phyloP scores from a whole-genome alignment of 495 filamentous ascomycete species.

The Achaetomiella virescens region DNA sequence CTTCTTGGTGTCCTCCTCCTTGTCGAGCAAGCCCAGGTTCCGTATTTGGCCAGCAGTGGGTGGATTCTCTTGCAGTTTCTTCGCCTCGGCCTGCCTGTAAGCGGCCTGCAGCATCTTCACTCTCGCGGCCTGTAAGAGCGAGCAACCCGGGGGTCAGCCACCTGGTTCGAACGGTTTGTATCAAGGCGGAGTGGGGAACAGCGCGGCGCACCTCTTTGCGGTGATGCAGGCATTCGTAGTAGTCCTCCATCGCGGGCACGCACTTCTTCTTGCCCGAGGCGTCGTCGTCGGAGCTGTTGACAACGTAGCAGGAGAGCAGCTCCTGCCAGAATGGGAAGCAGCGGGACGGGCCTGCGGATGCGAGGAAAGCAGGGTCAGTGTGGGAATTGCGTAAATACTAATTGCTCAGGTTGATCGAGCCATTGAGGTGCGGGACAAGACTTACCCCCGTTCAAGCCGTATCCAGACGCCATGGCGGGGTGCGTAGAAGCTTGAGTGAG shows the following conservation, averaged over 20 bases:
- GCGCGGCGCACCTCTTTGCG: conserved; percentile 74
- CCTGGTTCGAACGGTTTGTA: background rate
- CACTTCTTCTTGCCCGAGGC: conserved; percentile 84
- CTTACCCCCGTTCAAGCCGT: conserved; percentile 73
- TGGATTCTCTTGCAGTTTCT: conserved; percentile 68
- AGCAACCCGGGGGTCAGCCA: conserved; percentile 3
- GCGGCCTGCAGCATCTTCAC: conserved; percentile 73
- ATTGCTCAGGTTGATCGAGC: conserved; percentile 8
- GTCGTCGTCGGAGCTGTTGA: conserved; percentile 69
- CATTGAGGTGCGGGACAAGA: conserved; percentile 10
- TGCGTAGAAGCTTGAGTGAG: conserved; percentile 16
- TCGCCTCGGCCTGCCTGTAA: conserved; percentile 74
- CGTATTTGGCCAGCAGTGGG: conserved; percentile 69
- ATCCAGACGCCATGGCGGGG: conserved; percentile 72
- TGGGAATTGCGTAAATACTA: background rate
- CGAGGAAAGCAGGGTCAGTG: background rate
- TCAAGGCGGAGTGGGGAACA: background rate
- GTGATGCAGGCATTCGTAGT: conserved; percentile 98
- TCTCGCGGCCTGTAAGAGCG: conserved; percentile 60
- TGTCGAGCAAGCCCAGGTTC: conserved; percentile 73
- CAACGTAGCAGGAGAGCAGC: conserved; percentile 80
- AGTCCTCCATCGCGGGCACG: conserved; percentile 82
- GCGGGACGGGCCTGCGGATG: conserved; percentile 63
- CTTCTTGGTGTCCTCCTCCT: conserved; percentile 70
- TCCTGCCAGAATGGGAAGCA: conserved; percentile 99